Evolutionary conservation across 2,329 filamentous ascomycete genomes (phyloP).

Genomic region (Cercospora sp.): DNA sequence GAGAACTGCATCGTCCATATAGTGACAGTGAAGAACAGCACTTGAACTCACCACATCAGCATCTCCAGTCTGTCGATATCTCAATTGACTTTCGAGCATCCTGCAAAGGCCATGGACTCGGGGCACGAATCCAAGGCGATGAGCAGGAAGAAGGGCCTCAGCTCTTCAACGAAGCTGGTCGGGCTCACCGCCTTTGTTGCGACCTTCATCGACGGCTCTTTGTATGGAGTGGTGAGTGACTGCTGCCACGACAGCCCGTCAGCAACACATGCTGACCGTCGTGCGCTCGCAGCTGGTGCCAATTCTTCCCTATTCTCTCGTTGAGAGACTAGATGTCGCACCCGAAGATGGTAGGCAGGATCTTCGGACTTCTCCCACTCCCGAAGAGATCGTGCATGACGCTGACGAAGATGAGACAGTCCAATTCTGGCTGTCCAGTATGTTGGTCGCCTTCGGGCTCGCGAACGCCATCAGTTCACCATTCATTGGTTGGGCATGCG

Average conservation of each 20-base stretch:
- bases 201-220: background rate
- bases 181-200: background rate
- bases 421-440: background rate
- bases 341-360: background rate
- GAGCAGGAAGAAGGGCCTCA: background rate
- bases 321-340: background rate
- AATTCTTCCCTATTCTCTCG: background rate
- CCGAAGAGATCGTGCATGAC: background rate
- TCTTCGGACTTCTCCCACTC: background rate
- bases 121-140: background rate
- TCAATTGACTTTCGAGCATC: no score
- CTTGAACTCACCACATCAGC: no score
- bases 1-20: no score
- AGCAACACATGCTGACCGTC: background rate
- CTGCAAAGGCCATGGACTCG: background rate
- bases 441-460: background rate
- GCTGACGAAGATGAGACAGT: background rate
- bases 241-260: background rate
- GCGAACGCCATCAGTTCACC: background rate
- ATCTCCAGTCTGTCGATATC: no score
- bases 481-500: background rate
- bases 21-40: no score
- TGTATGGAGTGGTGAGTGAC: background rate
- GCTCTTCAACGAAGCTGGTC: background rate
- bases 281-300: background rate